Evolutionary conservation across 2,329 filamentous ascomycete species (phyloP), one percentile per base, ranked within the genome.

Genomic region (Alternaria arbusti): DNA sequence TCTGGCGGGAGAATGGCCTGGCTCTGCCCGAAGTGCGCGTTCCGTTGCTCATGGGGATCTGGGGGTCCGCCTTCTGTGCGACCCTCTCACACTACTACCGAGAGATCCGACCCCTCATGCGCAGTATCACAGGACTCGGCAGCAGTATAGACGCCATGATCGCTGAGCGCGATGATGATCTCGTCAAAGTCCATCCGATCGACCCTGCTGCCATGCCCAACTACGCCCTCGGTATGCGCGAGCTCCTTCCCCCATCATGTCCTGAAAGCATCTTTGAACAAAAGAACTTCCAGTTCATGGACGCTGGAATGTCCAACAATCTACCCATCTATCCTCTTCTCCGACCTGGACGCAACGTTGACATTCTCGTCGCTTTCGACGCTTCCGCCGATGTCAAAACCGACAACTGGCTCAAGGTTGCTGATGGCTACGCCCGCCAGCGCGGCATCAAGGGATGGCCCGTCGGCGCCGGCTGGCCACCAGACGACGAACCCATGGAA

Each of bases 301-400:
- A 99, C 79, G 94, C 96, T 2, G 96, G 96, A 54, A 99, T 99
- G 96, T 96, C 92, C 68, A 98, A 99, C 78, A 99, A 99, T 75
- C 85, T 99, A 9, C 96, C 96, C 2, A 94, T 98, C 45, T 99
- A 99, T 77, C 96, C 96, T 0, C 86, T 98, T 4, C 88, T 99
- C 17, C 89, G 96, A 11, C 93, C 93, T 0, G 95, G 94, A 3
- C 88, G 96, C 36, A 87, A 97, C 60, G 90, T 99, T 6, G 96
- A 99, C 72, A 86, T 99, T 46, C 84, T 98, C 49, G 88, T 99
- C 49, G 93, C 94, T 4, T 99, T 99, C 78, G 96, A 99, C 78
- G 94, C 94, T 4, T 97, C 93, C 1, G 94, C 94, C 20, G 96
- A 99, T 71, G 92, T 97, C 63, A 93, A 91, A 76, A 92, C 91